phyloP scores from a whole-genome alignment of 2,329 filamentous ascomycete species.

The Alternaria sp. region DNA sequence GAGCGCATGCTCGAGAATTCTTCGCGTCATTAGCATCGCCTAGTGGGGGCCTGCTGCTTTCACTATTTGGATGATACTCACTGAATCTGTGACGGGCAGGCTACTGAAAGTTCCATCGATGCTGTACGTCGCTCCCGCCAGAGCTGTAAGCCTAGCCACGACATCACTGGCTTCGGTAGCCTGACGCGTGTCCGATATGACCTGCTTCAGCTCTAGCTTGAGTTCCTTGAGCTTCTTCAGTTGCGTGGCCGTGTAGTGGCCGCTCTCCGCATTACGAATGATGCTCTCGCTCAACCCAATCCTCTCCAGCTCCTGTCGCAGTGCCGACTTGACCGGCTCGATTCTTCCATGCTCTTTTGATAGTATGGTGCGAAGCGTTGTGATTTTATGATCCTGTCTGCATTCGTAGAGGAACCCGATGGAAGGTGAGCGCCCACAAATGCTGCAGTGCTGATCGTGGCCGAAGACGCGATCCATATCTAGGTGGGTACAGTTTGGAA shows the following conservation, averaged over 20 bases:
- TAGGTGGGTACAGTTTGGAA: constrained; percentile 69
- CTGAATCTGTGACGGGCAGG: constrained; percentile 18
- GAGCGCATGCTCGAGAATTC: constrained; percentile 46
- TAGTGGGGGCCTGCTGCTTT: background rate
- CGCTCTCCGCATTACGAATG: constrained; percentile 44
- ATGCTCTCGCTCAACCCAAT: constrained; percentile 45
- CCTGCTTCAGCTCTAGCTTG: constrained; percentile 42
- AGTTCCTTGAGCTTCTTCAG: constrained; percentile 41
- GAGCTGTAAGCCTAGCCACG: constrained; percentile 22
- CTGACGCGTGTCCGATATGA: constrained; percentile 34
- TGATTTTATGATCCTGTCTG: constrained; percentile 62
- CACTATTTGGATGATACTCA: constrained; percentile 12
- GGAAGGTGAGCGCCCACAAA: constrained; percentile 64
- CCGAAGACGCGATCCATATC: constrained; percentile 72
- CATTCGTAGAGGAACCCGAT: constrained; percentile 80
- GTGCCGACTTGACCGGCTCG: constrained; percentile 18
- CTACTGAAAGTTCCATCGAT: constrained; percentile 33
- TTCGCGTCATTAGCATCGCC: constrained; percentile 12
- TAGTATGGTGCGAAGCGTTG: constrained; percentile 18
- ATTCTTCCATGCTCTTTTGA: background rate
- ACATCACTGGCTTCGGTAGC: constrained; percentile 28
- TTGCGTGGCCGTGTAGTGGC: constrained; percentile 44
- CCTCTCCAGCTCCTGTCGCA: constrained; percentile 39
- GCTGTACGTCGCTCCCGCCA: constrained; percentile 22
- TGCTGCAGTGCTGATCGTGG: constrained; percentile 61